Base-by-base conservation (phyloP, 768 basidiomycete genomes). In the Trichaptum fuscoviolaceum region DNA sequence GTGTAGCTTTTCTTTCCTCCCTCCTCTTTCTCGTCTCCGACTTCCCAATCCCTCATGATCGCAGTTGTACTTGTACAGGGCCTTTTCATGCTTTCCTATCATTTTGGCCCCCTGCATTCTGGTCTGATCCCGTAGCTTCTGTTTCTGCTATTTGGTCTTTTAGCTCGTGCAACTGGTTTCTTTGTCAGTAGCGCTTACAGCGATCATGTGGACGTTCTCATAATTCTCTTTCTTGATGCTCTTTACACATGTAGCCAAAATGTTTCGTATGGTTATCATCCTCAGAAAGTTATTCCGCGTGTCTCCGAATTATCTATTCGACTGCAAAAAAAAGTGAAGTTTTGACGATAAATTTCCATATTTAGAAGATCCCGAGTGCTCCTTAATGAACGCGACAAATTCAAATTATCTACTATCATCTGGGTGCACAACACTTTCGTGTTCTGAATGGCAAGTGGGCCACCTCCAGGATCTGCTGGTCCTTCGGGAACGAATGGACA, bases 401-500 rank as follows among this genome's bases (percentile, higher is more conserved):
- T 26, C 25, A 26, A 58, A 58, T 58, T 58, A 26, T n/a, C 57
- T n/a, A 26, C 9, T n/a, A 58, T 7, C 30, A 30, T 30, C 30
- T 30, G 2, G 30, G 8, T 3, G 30, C 30, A 30, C 30, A 30
- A 30, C 30, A 30, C 8, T 3, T 8, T 30, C 30, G 8, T 3
- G 8, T 30, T 30, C 8, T 30, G 4, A 24, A 83, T 81, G 80
- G 77, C 77, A 52, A 77, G 76, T 68, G 80, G 79, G 62, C 78
- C 79, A 30, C 79, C 79, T 42, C 70, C 82, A 4, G 75, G 77
- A 12, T 80, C 78, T 63, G 79, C 84, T 24, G 79, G 78, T 8
- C 76, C 80, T 23, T 79, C 81, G 20, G 71, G 73, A 25, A 52
- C 57, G 30, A 52, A 52, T 52, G 42, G 42, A 3, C 42, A 52